Conservation (phyloP, 1,284 basidiomycete species). For the Marasmius fiardii region DNA sequence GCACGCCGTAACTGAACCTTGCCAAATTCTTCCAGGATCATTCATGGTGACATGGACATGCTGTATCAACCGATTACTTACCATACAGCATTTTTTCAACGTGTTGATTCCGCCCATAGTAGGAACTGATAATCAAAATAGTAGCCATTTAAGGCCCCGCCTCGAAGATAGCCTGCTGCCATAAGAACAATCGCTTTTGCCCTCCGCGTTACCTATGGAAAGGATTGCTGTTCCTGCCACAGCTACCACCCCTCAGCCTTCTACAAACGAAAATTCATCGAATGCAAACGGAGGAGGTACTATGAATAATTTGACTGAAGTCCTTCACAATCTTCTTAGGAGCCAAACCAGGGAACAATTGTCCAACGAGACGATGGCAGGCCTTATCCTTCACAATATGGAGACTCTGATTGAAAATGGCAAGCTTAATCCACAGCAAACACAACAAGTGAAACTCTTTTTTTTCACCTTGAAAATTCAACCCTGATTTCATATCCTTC, state of each 20-base stretch:
- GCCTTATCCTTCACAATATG: conserved; percentile 55
- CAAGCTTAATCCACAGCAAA: conserved; percentile 48
- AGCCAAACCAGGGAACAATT: conserved; percentile 55
- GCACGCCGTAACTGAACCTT: too few species aligned
- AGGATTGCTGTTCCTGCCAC: background rate
- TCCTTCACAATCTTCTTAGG: conserved; percentile 61
- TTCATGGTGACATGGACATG: too few species aligned
- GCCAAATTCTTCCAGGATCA: too few species aligned
- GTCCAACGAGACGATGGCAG: conserved; percentile 56
- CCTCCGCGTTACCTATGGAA: background rate
- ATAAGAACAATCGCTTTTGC: too few species aligned
- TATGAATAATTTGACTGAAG: conserved; percentile 48
- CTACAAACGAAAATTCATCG: background rate
- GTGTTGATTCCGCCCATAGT: too few species aligned
- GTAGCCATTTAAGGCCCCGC: too few species aligned
- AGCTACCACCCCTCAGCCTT: too few species aligned
- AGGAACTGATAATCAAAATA: too few species aligned
- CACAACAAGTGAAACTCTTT: conserved; percentile 31
- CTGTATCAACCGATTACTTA: too few species aligned
- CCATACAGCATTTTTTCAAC: too few species aligned
- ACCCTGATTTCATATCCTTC: conserved; percentile 6
- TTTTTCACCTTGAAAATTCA: background rate
- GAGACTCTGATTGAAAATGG: conserved; percentile 64
- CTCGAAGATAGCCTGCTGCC: too few species aligned
- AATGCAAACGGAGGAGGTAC: background rate